Evolutionary conservation across 441 rosid species (phyloP), one percentile per base, ranked within the genome.

Genomic region (Pelargonium exstipulatum): DNA sequence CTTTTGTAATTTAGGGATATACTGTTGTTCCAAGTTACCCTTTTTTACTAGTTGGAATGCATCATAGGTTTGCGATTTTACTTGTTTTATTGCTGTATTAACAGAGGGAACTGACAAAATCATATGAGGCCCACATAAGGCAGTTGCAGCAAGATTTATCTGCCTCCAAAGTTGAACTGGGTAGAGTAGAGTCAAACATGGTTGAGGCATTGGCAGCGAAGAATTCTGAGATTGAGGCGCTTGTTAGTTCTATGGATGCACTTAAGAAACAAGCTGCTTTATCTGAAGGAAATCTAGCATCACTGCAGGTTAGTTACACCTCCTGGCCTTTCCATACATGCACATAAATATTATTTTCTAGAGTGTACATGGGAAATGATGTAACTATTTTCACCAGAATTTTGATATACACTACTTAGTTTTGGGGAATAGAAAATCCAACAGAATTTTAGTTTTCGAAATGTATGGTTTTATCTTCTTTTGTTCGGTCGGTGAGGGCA

Each of bases 71-170:
- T 74, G 69, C 55, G 69, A 67, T 71, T 71, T 72, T 55, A 77
- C 65, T 62, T 57, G 73, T 73, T 63, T 73, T 64, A 66, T 74
- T 77, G 66, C 60, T 70, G 18, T 66, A 63, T 71, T 82, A 14
- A 85, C 86, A 95, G 99, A 89, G 95, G 81, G 98, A 92, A 81
- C 87, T 95, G 72, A 86, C 83, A 74, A 95, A 87, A 84, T 95
- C 99, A 67, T 90, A 78, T 13, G 98, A 92, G 86, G 92, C 85
- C 80, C 90, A 62, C 72, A 87, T 90, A 76, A 88, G 75, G 82
- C 94, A 92, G 81, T 84, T 95, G 67, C 97, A 88, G 72, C 81
- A 89, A 77, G 97, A 90, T 69, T 72, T 92, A 69, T 89, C 97
- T 69, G 70, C 77, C 70, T 86, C 95, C 17, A 89, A 90, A 81